These are phyloP conservation scores for Pleurotus citrinopileatus DNA, from an alignment of 768 basidiomycete genomes.

Conservation along the genomic window DNA sequence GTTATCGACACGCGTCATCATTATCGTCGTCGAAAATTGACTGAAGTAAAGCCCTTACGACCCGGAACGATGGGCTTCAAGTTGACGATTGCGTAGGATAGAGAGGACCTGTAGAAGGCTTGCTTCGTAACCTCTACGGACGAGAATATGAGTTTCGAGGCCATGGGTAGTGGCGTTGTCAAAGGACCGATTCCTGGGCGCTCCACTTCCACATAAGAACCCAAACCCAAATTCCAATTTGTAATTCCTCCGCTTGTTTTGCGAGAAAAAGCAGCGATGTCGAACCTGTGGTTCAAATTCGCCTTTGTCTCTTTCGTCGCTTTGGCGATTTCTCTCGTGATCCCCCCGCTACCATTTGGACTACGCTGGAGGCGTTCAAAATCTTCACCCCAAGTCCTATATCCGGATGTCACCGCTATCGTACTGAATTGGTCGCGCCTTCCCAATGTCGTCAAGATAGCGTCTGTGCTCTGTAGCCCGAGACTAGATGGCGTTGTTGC, in stretches of 20 bases:
- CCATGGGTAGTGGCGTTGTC: neutral
- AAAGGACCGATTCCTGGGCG: no score
- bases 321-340: no score
- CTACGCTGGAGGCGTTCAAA: neutral
- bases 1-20: neutral
- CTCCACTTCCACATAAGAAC: neutral
- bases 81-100: slow-evolving; percentile 88
- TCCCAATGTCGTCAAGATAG: slow-evolving; percentile 56
- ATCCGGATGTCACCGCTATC: slow-evolving; percentile 48
- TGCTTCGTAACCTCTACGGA: slow-evolving; percentile 78
- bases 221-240: no score
- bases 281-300: neutral
- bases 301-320: neutral
- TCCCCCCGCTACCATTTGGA: neutral
- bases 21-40: slow-evolving; percentile 16
- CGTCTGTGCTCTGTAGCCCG: slow-evolving; percentile 45
- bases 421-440: slow-evolving; percentile 70
- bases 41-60: slow-evolving; percentile 61
- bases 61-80: slow-evolving; percentile 93
- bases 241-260: no score
- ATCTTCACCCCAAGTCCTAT: neutral
- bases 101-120: slow-evolving; percentile 64
- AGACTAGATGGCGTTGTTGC: slow-evolving; percentile 43
- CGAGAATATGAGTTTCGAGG: slow-evolving; percentile 55
- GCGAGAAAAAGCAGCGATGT: no score